These are phyloP conservation scores for Fusarium lateritium DNA, from an alignment of 2,329 filamentous ascomycete genomes.

Conservation along the genomic window DNA sequence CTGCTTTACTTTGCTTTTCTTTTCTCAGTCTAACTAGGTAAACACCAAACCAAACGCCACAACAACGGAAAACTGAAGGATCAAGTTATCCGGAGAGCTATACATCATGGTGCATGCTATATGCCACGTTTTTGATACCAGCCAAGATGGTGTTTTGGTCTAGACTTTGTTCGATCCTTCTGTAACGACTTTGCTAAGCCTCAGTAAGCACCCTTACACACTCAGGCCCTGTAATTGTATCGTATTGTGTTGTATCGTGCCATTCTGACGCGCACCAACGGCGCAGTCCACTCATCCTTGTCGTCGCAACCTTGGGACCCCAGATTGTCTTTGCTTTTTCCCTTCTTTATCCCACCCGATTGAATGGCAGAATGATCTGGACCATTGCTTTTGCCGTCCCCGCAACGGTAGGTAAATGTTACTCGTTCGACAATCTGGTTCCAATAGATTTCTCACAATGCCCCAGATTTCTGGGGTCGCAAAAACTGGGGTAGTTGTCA, in stretches of 20 bases:
- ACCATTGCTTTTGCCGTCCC: slow-evolving; percentile 6
- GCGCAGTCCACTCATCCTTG: slow-evolving; percentile 31
- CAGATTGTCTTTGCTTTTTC: slow-evolving; percentile 16
- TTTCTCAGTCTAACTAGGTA: background rate
- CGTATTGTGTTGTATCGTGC: slow-evolving; percentile 26
- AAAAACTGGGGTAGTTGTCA: slow-evolving; percentile 29
- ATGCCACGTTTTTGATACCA: slow-evolving; percentile 32
- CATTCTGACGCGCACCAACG: slow-evolving; percentile 32
- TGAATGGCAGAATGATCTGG: slow-evolving; percentile 1
- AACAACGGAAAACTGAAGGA: slow-evolving; percentile 12
- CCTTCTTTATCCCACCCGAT: slow-evolving; percentile 1
- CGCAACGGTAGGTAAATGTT: slow-evolving; percentile 3
- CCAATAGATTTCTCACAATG: slow-evolving; percentile 1
- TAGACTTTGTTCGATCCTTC: slow-evolving; percentile 15
- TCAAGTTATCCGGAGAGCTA: slow-evolving; percentile 11
- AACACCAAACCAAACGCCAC: background rate
- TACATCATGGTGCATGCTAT: background rate
- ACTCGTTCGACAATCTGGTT: slow-evolving; percentile 19
- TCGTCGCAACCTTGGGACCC: slow-evolving; percentile 19
- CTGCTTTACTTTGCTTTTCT: background rate
- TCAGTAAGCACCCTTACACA: background rate
- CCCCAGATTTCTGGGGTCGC: slow-evolving; percentile 5
- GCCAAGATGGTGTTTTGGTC: slow-evolving; percentile 9
- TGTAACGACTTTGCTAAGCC: background rate
- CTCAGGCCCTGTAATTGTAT: background rate